Evolutionary conservation across 2,329 filamentous ascomycete genomes (phyloP).

Genomic region (Coleophoma cylindrospora): DNA sequence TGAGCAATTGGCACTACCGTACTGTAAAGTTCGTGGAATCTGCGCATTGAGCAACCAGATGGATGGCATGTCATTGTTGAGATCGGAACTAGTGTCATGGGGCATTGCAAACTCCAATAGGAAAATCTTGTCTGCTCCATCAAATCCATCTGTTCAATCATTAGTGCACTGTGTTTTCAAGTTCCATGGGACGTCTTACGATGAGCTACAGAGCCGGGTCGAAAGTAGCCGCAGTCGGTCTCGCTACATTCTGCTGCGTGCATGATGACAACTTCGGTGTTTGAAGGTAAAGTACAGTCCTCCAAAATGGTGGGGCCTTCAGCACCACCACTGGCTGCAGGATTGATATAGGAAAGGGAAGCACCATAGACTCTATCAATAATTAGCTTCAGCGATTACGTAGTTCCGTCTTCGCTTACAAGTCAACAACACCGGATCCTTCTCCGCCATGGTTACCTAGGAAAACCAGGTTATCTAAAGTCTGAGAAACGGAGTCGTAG

Average conservation of each 20-base stretch:
- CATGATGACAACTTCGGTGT: slow-evolving; percentile 46
- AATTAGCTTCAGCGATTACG: background rate
- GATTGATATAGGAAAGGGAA: slow-evolving; percentile 49
- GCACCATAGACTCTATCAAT: slow-evolving; percentile 32
- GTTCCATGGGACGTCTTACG: slow-evolving; percentile 29
- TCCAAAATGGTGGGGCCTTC: slow-evolving; percentile 42
- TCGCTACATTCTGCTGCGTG: slow-evolving; percentile 41
- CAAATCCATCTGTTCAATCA: slow-evolving; percentile 57
- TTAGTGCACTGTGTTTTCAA: slow-evolving; percentile 6
- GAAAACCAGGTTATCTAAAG: slow-evolving; percentile 49
- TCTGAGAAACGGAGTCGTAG: slow-evolving; percentile 36
- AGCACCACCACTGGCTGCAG: slow-evolving; percentile 39
- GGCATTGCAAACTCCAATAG: slow-evolving; percentile 73
- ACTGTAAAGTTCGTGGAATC: background rate
- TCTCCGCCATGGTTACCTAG: slow-evolving; percentile 51
- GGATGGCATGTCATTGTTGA: slow-evolving; percentile 64
- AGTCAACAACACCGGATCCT: slow-evolving; percentile 49
- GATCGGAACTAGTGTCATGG: slow-evolving; percentile 43
- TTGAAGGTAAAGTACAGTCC: slow-evolving; percentile 42
- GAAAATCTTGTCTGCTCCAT: slow-evolving; percentile 66
- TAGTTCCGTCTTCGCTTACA: slow-evolving; percentile 24
- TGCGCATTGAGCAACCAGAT: slow-evolving; percentile 42
- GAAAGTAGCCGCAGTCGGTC: slow-evolving; percentile 39
- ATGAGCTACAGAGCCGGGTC: slow-evolving; percentile 43
- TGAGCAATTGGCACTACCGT: background rate